Base-by-base conservation (phyloP, 2,329 filamentous ascomycete species). In the Trichophyton simii region DNA sequence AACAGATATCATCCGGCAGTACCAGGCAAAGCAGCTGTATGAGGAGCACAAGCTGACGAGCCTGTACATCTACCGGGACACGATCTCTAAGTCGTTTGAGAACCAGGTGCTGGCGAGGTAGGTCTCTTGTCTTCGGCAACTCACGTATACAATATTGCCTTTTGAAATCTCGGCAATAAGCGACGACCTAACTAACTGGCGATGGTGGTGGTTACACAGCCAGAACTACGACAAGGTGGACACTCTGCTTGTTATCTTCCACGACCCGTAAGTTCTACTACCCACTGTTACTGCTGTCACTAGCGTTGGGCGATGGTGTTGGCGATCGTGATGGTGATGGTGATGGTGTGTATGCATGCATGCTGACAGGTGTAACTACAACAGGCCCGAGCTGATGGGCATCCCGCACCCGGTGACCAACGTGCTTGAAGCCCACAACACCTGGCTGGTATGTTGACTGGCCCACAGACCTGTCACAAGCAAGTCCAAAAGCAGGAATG, bases 41-140 rank as follows among this genome's bases (percentile, higher is more conserved):
- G 81, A 87, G 58, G 86, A 86, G 61, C 83, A 89, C 70, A 82
- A 83, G 64, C 95, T 99, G 86, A 80, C 87, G 0, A 85, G 87
- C 8, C 78, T 99, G 2, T 88, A 86, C 70, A 87, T 99, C 57
- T 87, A 91, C 68, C 82, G 88, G 3, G 83, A 88, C 48, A 78
- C 79, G 1, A 77, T 94, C 0, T 87, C 86, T 63, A 87, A 85
- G 66, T 87, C 87, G 0, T 96, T 92, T 68, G 85, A 92, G 68
- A 87, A 95, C 66, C 90, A 96, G 72, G 87, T 96, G 1, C 76
- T 96, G 38, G 87, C 89, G 7, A 95, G 90, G 71, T 84, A 72
- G 72, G 77, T 65, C 15, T 38, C 34, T 3, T 38, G 9, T 11
- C 8, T 38, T 38, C 34, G 34, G 34, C 11, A 31, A 31, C 28